Base-by-base conservation (phyloP, 768 basidiomycete genomes). In the Floccularia luteovirens region DNA sequence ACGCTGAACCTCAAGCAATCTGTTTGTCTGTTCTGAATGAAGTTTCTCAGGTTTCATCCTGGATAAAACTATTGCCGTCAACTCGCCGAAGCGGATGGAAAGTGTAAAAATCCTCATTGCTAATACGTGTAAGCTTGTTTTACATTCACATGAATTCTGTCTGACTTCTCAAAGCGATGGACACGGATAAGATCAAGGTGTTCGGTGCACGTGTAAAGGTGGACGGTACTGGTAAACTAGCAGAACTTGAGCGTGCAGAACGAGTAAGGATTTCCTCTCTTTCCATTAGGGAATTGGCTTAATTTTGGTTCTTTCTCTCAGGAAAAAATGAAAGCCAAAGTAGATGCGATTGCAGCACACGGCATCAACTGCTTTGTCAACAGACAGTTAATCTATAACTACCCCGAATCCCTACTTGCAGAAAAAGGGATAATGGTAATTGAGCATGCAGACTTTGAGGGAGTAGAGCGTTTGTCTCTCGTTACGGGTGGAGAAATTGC, bases 271-370 rank as follows among this genome's bases (percentile, higher is more conserved):
- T 28, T 38, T 13, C n/a, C 8, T 27, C 28, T 11, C n/a, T 5
- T 44, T 24, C 11, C 10, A 13, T 12, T 39, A 24, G 8, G 12
- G 27, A 11, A 17, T 28, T 33, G 6, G 16, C 6, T 28, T 41
- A 30, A 24, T 22, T 28, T 38, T 30, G 32, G 46, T 21, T 7
- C 23, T 7, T 7, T 31, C 5, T 23, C 37, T n/a, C 54, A 92
- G 89, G 96, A 97, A 69, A 98, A 99, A 75, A 99, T 99, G 96
- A 96, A 94, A 66, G 82, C 79, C 44, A 99, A 98, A 67, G 93
- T 99, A 4, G 89, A 91, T 33, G 79, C 83, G 11, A 98, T 99
- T 52, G 90, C 92, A 4, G 62, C 85, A 0, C 92, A 96, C 50
- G 94, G 94, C 38, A 90, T 98, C 69, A 98, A 90, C 54, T 84